A percentile compares a stretch with the other conserved stretches of the same genome.
Evolutionary conservation across 306 rosid genomes (phyloP).

Genomic region (Cicer chorassanicum): DNA sequence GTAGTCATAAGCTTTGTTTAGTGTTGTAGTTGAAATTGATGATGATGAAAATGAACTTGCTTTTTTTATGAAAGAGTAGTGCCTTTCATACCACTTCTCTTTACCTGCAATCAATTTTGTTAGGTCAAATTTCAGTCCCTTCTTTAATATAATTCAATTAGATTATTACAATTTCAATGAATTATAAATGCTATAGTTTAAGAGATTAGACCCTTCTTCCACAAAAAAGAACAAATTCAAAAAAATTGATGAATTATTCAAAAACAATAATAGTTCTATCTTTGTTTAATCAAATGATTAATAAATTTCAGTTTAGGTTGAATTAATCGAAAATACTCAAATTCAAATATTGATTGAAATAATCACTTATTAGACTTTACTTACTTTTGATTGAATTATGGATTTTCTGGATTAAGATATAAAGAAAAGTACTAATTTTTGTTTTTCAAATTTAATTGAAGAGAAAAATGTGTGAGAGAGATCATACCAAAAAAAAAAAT

Average conservation of each 20-base stretch:
- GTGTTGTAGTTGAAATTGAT: conserved; percentile 55
- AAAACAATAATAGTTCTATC: neutral
- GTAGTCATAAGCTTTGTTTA: conserved; percentile 63
- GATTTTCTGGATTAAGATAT: too few species aligned
- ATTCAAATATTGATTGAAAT: too few species aligned
- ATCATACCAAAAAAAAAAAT: neutral
- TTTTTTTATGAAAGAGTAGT: conserved; percentile 69
- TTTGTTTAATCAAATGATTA: neutral
- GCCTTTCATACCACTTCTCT: conserved; percentile 11
- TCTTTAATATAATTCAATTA: too few species aligned
- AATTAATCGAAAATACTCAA: too few species aligned
- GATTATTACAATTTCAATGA: neutral
- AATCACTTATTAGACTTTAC: too few species aligned
- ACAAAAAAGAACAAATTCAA: neutral
- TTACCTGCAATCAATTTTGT: conserved; percentile 44
- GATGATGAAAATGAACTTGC: conserved; percentile 82
- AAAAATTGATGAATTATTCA: neutral
- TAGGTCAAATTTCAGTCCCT: neutral
- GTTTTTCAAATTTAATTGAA: neutral
- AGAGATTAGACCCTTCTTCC: neutral
- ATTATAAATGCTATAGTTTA: conserved; percentile 25
- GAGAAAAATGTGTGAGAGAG: neutral
- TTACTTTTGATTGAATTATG: too few species aligned
- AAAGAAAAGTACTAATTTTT: neutral
- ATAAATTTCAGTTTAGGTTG: too few species aligned